Evolutionary conservation across 2,329 filamentous ascomycete species (phyloP).

Genomic region (Pyricularia pennisetigena): DNA sequence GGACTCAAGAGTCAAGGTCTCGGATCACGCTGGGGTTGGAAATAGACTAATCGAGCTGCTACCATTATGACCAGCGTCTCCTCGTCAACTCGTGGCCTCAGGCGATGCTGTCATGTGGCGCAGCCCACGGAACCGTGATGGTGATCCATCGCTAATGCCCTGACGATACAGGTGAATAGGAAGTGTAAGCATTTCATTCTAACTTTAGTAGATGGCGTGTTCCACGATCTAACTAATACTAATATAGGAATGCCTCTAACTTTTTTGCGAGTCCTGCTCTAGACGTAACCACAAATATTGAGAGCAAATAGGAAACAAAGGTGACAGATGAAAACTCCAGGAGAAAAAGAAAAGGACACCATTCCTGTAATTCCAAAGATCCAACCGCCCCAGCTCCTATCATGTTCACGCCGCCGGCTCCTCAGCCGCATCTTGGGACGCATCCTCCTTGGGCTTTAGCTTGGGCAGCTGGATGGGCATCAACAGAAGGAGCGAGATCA

Average conservation of each 20-base stretch:
- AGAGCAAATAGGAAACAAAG: not conserved
- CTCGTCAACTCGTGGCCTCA: not conserved
- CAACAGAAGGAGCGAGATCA: slow-evolving; percentile 36
- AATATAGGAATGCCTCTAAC: not conserved
- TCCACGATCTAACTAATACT: not conserved
- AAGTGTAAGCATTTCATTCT: not conserved
- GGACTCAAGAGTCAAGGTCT: not conserved
- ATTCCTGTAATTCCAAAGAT: not conserved
- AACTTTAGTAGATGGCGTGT: not conserved
- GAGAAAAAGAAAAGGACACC: not conserved
- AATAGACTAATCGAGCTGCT: not conserved
- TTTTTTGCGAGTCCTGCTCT: not conserved
- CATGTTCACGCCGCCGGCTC: not conserved
- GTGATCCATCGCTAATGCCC: too few species aligned
- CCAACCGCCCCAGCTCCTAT: not conserved
- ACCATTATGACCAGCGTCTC: not conserved
- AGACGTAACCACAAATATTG: not conserved
- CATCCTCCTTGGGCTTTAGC: slow-evolving; percentile 15
- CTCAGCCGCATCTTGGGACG: not conserved
- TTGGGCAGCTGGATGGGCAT: slow-evolving; percentile 43
- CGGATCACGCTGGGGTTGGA: not conserved
- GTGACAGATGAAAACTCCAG: not conserved
- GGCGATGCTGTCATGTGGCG: not conserved
- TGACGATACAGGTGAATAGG: too few species aligned
- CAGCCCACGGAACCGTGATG: not conserved